Conservation (phyloP, 2,329 filamentous ascomycete genomes). For the Cryphonectria parasitica region DNA sequence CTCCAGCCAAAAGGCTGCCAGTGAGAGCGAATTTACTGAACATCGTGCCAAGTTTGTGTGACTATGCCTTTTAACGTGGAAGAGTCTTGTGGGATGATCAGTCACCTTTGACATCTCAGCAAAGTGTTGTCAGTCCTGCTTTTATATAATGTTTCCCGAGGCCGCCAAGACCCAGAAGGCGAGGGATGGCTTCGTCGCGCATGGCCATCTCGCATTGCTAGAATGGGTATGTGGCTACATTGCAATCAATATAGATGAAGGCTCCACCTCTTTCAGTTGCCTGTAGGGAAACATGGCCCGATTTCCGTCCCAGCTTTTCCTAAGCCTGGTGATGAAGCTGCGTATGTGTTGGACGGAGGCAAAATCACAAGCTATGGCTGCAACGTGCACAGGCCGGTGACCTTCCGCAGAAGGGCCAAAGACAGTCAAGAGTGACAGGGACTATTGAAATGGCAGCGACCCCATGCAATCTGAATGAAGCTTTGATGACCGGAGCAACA, state of each 20-base stretch:
- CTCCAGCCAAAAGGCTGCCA: constrained; percentile 16
- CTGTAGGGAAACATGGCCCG: constrained; percentile 10
- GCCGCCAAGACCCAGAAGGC: constrained; percentile 1
- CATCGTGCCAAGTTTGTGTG: neutral
- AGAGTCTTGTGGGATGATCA: neutral
- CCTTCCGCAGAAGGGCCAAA: neutral
- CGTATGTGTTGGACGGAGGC: neutral
- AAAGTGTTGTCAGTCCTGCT: neutral
- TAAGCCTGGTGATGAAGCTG: neutral
- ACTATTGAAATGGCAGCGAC: neutral
- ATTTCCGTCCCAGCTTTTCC: constrained; percentile 6
- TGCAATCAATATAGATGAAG: constrained; percentile 14
- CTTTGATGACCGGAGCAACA: neutral
- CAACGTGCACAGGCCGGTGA: neutral
- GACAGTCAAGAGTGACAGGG: neutral
- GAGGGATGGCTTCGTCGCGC: neutral
- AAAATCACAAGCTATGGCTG: neutral
- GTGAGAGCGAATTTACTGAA: constrained; percentile 13
- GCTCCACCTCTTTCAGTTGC: neutral
- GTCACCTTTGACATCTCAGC: neutral
- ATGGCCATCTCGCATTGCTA: neutral
- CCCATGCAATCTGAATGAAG: neutral
- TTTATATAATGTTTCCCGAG: constrained; percentile 6
- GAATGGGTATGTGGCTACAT: neutral
- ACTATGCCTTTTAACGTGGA: neutral